phyloP scores from a whole-genome alignment of 1,139 yeast species.

The Geotrichum reessii region DNA sequence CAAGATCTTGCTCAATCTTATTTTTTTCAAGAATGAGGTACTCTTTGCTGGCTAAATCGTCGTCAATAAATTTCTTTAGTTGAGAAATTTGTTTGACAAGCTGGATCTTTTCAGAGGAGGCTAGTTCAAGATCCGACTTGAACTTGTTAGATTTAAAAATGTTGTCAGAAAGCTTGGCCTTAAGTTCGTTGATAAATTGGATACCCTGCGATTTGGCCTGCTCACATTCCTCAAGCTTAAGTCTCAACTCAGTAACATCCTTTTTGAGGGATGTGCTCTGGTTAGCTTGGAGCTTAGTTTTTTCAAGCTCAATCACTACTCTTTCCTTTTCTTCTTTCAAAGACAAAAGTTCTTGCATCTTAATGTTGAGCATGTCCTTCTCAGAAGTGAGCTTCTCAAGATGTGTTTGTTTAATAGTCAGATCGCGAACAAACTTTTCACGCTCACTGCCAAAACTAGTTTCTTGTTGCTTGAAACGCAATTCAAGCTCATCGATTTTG shows the following conservation, averaged over 20 bases:
- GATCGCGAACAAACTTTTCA: conserved; percentile 25
- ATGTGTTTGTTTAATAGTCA: conserved; percentile 26
- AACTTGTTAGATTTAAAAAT: conserved; percentile 18
- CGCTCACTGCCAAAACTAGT: conserved; percentile 25
- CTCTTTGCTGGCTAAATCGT: conserved; percentile 24
- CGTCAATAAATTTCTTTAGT: conserved; percentile 25
- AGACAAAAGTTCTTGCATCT: conserved; percentile 19
- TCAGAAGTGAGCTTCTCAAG: conserved; percentile 26
- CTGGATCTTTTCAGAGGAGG: conserved; percentile 14
- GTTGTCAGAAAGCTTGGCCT: conserved; percentile 16
- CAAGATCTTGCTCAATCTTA: conserved; percentile 25
- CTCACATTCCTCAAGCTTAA: conserved; percentile 37
- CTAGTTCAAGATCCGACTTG: conserved; percentile 13
- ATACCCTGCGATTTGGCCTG: conserved; percentile 10
- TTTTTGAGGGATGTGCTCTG: conserved; percentile 22
- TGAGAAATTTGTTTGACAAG: conserved; percentile 22
- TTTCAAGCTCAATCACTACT: conserved; percentile 25
- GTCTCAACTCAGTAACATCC: conserved; percentile 37
- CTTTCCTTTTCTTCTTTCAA: conserved; percentile 23
- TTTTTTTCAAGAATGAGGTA: conserved; percentile 28
- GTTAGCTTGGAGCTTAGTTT: conserved; percentile 24
- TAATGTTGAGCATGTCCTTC: conserved; percentile 21
- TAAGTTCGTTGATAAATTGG: conserved; percentile 15
- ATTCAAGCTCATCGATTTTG: conserved; percentile 25
- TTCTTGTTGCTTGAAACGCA: conserved; percentile 29